Conservation (phyloP, 768 basidiomycete species). For the Tulasnella sp. region DNA sequence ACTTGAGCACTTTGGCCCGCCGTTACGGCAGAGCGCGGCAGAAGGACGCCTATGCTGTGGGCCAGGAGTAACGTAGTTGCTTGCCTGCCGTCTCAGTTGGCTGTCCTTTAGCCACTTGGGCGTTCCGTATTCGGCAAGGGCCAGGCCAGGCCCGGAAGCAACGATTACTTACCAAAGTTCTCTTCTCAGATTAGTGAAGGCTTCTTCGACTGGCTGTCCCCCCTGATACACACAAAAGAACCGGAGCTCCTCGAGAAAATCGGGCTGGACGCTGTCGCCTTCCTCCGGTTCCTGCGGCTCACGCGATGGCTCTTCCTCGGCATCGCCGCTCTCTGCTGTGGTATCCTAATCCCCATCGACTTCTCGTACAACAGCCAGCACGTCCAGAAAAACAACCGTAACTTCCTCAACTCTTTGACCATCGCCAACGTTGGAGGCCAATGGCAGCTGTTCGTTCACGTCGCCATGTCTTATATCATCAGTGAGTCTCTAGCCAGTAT, state of each 20-base stretch:
- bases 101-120: not conserved
- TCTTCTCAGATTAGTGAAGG: slow-evolving; percentile 69
- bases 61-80: not conserved
- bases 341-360: slow-evolving; percentile 81
- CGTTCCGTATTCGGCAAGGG: slow-evolving; percentile 23
- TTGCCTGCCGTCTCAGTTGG: not conserved
- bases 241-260: slow-evolving; percentile 83
- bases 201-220: slow-evolving; percentile 85
- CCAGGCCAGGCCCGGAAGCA: not conserved
- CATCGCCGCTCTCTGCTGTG: slow-evolving; percentile 62
- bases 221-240: slow-evolving; percentile 76
- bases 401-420: slow-evolving; percentile 74
- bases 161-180: not conserved
- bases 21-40: not conserved
- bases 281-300: slow-evolving; percentile 86
- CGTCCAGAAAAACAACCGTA: slow-evolving; percentile 45
- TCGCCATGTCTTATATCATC: slow-evolving; percentile 77
- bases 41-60: not conserved
- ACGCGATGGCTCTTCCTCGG: slow-evolving; percentile 66
- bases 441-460: slow-evolving; percentile 70
- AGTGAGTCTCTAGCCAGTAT: slow-evolving; percentile 39
- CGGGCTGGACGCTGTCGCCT: slow-evolving; percentile 90
- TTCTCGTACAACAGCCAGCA: slow-evolving; percentile 73
- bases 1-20: not conserved
- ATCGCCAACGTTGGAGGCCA: slow-evolving; percentile 74